Base-by-base conservation (phyloP, 495 filamentous ascomycete species). In the Tuber microsphaerosporum region DNA sequence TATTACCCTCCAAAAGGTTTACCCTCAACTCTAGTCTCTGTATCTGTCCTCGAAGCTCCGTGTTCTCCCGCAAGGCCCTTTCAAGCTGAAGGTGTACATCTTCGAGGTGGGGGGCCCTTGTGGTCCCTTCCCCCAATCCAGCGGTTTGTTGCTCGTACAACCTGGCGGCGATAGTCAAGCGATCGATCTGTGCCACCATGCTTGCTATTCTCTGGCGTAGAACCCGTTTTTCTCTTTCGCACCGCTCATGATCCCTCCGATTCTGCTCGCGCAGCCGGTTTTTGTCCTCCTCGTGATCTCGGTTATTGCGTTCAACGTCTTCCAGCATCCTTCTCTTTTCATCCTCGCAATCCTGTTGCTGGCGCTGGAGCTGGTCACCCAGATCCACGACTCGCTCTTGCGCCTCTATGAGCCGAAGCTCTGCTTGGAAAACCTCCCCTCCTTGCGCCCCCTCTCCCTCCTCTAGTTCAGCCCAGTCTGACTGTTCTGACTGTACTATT, bases 131-230 rank as follows among this genome's bases (percentile, higher is more conserved):
- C 5, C 56, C 56, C 56, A 65, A 31, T n/a, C 56, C 26, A 65
- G 56, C 26, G 10, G 56, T 65, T 6, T 65, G 56, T 17, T 65
- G 56, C 56, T 65, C 56, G 12, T 31, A 65, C 5, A 65, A 31
- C 6, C 56, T 65, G 3, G 56, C 56, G n/a, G 26, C 4, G 56
- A 65, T 65, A 65, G n/a, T 31, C n/a, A 65, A 26, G 56, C 56
- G 56, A 65, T 65, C 56, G 56, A 65, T 31, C 26, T 31, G n/a
- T 65, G n/a, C n/a, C 56, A 26, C 31, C 26, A 65, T 0, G 26
- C 56, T 65, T 65, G 56, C 56, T 65, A 65, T 65, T 17, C 56
- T 65, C n/a, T 65, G 8, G n/a, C 56, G 56, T n/a, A 65, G 26
- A 17, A 31, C 26, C 12, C 26, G 56, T 17, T 65, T 65, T 65